Evolutionary conservation across 2,329 filamentous ascomycete species (phyloP).

Genomic region (Emergomyces pasteurianus): DNA sequence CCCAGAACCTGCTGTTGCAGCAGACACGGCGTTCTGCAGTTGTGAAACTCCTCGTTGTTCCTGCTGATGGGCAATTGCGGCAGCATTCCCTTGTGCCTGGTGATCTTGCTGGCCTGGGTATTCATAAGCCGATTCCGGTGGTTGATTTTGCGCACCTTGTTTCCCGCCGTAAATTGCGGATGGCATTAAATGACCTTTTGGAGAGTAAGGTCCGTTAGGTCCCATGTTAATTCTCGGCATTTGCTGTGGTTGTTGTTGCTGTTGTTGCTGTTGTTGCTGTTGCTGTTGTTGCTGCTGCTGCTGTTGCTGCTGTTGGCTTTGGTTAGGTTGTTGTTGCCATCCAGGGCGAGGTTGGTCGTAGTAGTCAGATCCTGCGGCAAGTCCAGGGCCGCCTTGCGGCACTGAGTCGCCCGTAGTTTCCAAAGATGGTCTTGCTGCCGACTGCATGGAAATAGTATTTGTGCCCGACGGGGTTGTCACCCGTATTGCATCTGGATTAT

Average conservation of each 20-base stretch:
- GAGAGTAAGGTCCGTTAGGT: constrained; percentile 29
- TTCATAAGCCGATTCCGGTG: constrained; percentile 33
- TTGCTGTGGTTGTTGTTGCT: constrained; percentile 17
- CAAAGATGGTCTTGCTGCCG: constrained; percentile 26
- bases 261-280: constrained; percentile 17
- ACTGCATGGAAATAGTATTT: constrained; percentile 74
- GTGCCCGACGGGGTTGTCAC: constrained; percentile 98
- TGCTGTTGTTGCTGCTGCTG: constrained; percentile 20
- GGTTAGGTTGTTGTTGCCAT: constrained; percentile 27
- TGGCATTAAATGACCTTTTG: constrained; percentile 26
- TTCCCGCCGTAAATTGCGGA: constrained; percentile 25
- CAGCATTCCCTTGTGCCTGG: constrained; percentile 34
- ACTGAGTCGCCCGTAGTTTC: constrained; percentile 22
- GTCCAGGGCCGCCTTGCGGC: constrained; percentile 20
- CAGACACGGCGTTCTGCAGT: constrained; percentile 52
- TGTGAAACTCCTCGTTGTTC: constrained; percentile 56
- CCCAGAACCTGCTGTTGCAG: constrained; percentile 39
- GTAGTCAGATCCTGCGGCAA: constrained; percentile 26
- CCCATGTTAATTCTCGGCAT: constrained; percentile 1
- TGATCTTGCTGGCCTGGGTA: constrained; percentile 34
- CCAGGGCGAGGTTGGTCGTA: constrained; percentile 29
- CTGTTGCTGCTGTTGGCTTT: constrained; percentile 17
- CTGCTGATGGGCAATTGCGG: constrained; percentile 45
- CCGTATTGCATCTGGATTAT: constrained; percentile 89
- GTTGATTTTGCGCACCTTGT: constrained; percentile 24